Percentiles rank a stretch among this genome's conserved stretches.
phyloP scores from a whole-genome alignment of 1,284 basidiomycete species.

The Coniophora puteana region DNA sequence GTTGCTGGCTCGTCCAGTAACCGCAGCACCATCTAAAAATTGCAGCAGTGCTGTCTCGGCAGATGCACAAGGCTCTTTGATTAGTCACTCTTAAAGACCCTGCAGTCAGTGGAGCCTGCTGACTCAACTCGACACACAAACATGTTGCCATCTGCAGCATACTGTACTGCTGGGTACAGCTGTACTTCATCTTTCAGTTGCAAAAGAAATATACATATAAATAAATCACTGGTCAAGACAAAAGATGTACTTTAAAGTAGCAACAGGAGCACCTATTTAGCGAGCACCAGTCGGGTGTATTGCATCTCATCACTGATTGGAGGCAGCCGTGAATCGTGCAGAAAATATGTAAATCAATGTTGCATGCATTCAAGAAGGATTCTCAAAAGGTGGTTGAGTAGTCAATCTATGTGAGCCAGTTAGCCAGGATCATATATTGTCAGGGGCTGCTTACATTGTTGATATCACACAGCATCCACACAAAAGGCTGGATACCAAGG shows the following conservation, averaged over 20 bases:
- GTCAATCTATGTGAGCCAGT: background rate
- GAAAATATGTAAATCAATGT: constrained; percentile 26
- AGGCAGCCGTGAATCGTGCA: constrained; percentile 14
- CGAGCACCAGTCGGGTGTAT: constrained; percentile 22
- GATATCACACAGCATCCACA: constrained; percentile 15
- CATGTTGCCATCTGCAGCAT: constrained; percentile 18
- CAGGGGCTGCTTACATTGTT: constrained; percentile 11
- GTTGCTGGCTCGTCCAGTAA: too few species aligned
- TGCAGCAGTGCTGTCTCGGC: too few species aligned
- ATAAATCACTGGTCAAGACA: background rate
- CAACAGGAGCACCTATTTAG: constrained; percentile 29
- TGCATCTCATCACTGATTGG: constrained; percentile 14
- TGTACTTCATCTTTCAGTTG: constrained; percentile 2
- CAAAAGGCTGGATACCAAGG: constrained; percentile 16
- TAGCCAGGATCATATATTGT: background rate
- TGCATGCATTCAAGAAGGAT: constrained; percentile 26
- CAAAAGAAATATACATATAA: background rate
- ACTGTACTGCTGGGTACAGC: constrained; percentile 2
- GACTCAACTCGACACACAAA: constrained; percentile 10
- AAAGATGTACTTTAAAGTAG: constrained; percentile 17
- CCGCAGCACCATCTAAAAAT: too few species aligned
- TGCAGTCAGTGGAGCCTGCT: constrained; percentile 4
- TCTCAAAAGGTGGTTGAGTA: constrained; percentile 5
- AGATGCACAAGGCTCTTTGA: too few species aligned
- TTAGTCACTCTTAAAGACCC: constrained; percentile 3